Evolutionary conservation across 306 rosid species (phyloP).

Genomic region (Mimosa bimucronata): DNA sequence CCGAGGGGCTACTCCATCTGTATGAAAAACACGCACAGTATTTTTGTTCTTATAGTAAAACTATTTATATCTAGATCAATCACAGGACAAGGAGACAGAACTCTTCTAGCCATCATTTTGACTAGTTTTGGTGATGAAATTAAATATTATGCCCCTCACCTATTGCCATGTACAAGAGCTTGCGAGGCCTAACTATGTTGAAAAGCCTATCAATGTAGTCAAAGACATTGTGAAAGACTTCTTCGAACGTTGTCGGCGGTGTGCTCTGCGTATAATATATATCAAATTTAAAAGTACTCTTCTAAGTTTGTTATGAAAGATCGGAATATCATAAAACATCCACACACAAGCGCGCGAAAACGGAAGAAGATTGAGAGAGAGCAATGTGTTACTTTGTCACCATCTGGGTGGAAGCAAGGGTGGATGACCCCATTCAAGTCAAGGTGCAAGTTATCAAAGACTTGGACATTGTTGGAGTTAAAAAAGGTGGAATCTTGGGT

Average conservation of each 20-base stretch:
- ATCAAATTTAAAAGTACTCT: background rate
- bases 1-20: conserved; percentile 76
- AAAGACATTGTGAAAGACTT: conserved; percentile 51
- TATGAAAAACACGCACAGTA: conserved; percentile 1
- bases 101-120: background rate
- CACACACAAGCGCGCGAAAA: too few relatives aligned
- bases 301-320: background rate
- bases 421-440: conserved; percentile 67
- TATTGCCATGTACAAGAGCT: conserved; percentile 52
- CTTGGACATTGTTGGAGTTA: conserved; percentile 39
- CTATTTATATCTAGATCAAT: background rate
- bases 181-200: conserved; percentile 42
- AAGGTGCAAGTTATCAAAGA: conserved; percentile 58
- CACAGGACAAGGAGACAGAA: background rate
- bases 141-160: conserved; percentile 34
- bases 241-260: conserved; percentile 48
- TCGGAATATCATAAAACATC: background rate
- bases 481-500: conserved; percentile 12
- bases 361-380: background rate
- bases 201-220: conserved; percentile 54
- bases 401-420: conserved; percentile 59
- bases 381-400: conserved; percentile 21
- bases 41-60: background rate
- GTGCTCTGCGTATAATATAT: conserved; percentile 21
- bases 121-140: background rate